Base-by-base conservation (phyloP, 2,329 filamentous ascomycete species). In the Phaeoacremonium minimum region DNA sequence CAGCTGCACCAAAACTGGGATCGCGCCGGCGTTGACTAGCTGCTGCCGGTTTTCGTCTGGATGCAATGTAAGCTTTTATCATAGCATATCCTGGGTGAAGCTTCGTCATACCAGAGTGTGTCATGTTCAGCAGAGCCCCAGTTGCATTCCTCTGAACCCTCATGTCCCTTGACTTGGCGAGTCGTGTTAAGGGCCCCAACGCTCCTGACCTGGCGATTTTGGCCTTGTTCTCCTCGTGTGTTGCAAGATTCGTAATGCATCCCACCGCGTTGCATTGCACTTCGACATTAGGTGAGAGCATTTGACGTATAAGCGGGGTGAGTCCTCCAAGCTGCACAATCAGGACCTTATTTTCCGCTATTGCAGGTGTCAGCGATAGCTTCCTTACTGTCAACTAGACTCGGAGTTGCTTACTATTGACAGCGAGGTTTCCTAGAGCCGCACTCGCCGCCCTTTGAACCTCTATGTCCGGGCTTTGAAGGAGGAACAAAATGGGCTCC, bases 181-280 rank as follows among this genome's bases (percentile, higher is more conserved):
- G 70, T 45, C 87, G 80, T 31, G 93, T 98, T 49, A 98, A 69
- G 7, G 93, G 93, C 7, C 85, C 87, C 38, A 98, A 73, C 37
- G 93, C 93, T 40, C 93, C 93, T 4, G 93, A 98, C 43, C 88
- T 80, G 49, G 93, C 93, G 60, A 98, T 98, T 68, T 95, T 96
- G 40, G 93, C 90, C 69, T 98, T 98, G 69, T 98, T 98, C 51
- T 97, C 93, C 66, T 98, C 93, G 56, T 98, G 93, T 4, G 93
- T 98, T 37, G 93, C 93, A 38, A 98, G 68, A 58, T 98, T 98
- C 31, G 93, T 98, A 61, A 98, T 98, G 69, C 93, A 98, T 35
- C 93, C 93, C 43, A 98, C 93, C 30, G 93, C 93, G 62, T 98
- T 98, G 72, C 93, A 98, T 65, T 98, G 93, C 17, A 98, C 93